A percentile compares a stretch with the other conserved stretches of the same genome.
These are phyloP conservation scores for Phytophthora citrophthora DNA, from an alignment of 352 stramenopile genomes.

Conservation along the genomic window DNA sequence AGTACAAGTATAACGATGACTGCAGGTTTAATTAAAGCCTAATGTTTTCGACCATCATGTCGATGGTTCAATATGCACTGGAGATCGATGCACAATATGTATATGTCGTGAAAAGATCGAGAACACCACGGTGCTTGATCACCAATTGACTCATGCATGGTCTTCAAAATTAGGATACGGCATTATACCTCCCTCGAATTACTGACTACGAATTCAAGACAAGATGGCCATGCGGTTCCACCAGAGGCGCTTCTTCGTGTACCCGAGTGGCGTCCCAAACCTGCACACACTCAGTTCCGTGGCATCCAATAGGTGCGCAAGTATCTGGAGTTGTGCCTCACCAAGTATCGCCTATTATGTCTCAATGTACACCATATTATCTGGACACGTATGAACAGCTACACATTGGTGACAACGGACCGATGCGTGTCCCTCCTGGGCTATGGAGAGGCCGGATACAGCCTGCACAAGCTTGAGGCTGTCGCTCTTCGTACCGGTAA, in stretches of 20 bases:
- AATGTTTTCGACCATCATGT: no score
- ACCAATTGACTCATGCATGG: no score
- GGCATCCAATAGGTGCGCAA: conserved; percentile 40
- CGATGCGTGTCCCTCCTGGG: conserved; percentile 54
- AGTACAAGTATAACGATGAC: no score
- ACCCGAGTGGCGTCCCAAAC: conserved; percentile 53
- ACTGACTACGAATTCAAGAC: conserved; percentile 3
- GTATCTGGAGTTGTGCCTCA: neutral
- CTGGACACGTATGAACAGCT: conserved; percentile 30
- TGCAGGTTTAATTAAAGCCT: no score
- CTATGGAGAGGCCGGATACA: conserved; percentile 46
- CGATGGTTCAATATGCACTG: no score
- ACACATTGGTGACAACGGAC: conserved; percentile 74
- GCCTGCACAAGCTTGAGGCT: conserved; percentile 43
- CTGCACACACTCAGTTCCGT: conserved; percentile 58
- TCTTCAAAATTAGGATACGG: no score
- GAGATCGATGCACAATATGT: no score
- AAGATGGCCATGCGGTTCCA: conserved; percentile 42
- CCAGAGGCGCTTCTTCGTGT: conserved; percentile 77
- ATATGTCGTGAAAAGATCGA: no score
- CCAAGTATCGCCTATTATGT: neutral
- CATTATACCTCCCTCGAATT: conserved; percentile 11
- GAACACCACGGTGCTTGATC: neutral
- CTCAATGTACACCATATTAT: neutral
- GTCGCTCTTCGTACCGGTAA: conserved; percentile 28